A percentile compares a stretch with the other conserved stretches of the same genome.
These are phyloP conservation scores for Septoria linicola DNA, from an alignment of 2,329 filamentous ascomycete genomes.

Conservation along the genomic window DNA sequence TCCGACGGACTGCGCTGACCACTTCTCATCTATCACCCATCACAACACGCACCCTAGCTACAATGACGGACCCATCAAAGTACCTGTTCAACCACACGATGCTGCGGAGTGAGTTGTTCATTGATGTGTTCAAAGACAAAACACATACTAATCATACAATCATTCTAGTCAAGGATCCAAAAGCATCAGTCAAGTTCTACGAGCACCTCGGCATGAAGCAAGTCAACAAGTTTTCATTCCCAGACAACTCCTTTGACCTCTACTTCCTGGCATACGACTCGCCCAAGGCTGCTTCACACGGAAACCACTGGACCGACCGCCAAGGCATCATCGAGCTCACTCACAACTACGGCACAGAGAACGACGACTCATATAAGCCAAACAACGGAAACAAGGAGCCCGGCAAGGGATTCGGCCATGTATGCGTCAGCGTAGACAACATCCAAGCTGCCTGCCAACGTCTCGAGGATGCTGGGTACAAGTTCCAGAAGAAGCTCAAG, in stretches of 20 bases:
- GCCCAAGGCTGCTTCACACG: conserved; percentile 69
- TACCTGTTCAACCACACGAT: conserved; percentile 66
- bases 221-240: conserved; percentile 76
- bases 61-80: conserved; percentile 59
- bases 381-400: conserved; percentile 92
- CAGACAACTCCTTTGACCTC: conserved; percentile 87
- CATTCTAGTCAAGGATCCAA: conserved; percentile 83
- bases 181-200: conserved; percentile 83
- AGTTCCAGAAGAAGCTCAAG: conserved; percentile 90
- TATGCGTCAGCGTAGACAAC: conserved; percentile 66
- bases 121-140: not conserved
- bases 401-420: conserved; percentile 77
- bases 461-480: conserved; percentile 85
- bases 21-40: conserved; percentile 8
- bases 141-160: conserved; percentile 58
- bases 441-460: conserved; percentile 87
- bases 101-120: conserved; percentile 6
- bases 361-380: conserved; percentile 74
- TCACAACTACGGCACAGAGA: conserved; percentile 84
- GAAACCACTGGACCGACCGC: conserved; percentile 74
- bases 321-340: conserved; percentile 77
- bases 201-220: conserved; percentile 85
- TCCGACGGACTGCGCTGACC: conserved; percentile 16
- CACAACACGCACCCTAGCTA: conserved; percentile 39
- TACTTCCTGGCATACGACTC: conserved; percentile 93